Evolutionary conservation across 2,329 filamentous ascomycete species (phyloP), one percentile per base, ranked within the genome.

Genomic region (Sporothrix curviconia): DNA sequence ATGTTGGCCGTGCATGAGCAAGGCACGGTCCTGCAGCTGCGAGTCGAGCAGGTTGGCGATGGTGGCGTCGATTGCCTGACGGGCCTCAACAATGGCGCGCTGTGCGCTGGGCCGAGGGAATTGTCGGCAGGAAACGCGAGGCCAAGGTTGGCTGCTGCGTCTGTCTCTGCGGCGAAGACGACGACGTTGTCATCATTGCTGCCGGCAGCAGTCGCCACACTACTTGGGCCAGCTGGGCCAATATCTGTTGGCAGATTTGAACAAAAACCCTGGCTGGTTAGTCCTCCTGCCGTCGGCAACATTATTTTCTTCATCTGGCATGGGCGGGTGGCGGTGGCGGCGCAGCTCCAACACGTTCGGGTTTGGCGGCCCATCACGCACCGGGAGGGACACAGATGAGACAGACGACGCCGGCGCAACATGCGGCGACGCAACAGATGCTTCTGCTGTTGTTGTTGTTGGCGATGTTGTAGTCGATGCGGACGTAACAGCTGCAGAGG

Each of bases 41-140:
- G 78, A 73, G 73, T 90, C 86, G 63, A 91, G 77, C 64, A 85
- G 81, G 68, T 87, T 85, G 65, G 85, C 85, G 54, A 91, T 78
- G 47, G 79, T 80, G 22, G 83, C 83, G 34, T 84, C 74, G 54
- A 86, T 75, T 8, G 81, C 82, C 30, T 74, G 70, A 61, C 83
- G 81, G 39, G 83, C 82, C 66, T 84, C 78, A 50, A 76, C 70
- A 19, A 84, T 74, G 66, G 78, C 75, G 7, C 72, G 72, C 66
- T 76, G 72, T 52, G 76, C 71, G 53, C 73, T 69, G 47, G n/a
- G 71, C 65, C 3, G 74, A 71, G 2, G 75, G 75, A 11, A 76
- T 71, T 50, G 69, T 72, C 4, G 70, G 67, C 46, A 71, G 69
- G 12, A 44, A 40, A 8, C 14, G 46, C 5, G 30, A 30, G 30